Evolutionary conservation across 78 protist genomes (phyloP).

Genomic region (Tieghemostelium lacteum): DNA sequence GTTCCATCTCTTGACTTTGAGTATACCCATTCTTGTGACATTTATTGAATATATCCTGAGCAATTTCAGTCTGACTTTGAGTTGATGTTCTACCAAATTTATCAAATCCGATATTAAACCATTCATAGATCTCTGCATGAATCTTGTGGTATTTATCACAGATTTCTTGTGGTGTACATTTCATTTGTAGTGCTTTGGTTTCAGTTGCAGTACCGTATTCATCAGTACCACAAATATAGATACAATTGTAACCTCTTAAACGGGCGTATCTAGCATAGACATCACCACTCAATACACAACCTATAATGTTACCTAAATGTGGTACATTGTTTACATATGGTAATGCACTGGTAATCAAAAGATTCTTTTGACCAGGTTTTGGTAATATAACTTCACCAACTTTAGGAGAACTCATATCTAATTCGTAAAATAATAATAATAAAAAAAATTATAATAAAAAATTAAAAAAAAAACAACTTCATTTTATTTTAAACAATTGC

Average conservation of each 20-base stretch:
- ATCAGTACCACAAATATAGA: constrained; percentile 95
- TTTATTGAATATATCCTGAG: constrained; percentile 89
- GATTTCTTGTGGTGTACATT: constrained; percentile 85
- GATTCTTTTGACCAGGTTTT: constrained; percentile 88
- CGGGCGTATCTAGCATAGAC: constrained; percentile 89
- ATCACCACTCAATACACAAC: constrained; percentile 93
- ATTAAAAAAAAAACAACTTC: too few species aligned
- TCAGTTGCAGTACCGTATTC: constrained; percentile 95
- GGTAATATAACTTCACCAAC: too few species aligned
- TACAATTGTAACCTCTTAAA: constrained; percentile 82
- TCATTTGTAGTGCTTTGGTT: constrained; percentile 87
- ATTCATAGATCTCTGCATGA: constrained; percentile 86
- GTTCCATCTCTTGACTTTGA: constrained; percentile 39
- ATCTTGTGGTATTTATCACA: constrained; percentile 89
- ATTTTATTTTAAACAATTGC: too few species aligned
- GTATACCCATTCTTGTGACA: constrained; percentile 56
- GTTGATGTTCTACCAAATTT: constrained; percentile 93
- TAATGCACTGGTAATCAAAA: constrained; percentile 88
- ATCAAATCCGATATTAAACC: constrained; percentile 93
- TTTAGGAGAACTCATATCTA: too few species aligned
- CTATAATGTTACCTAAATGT: constrained; percentile 91
- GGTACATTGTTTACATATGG: constrained; percentile 85
- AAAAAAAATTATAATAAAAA: too few species aligned
- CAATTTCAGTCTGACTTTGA: constrained; percentile 85
- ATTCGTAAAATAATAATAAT: too few species aligned